Percentiles rank a stretch among this genome's conserved stretches.
phyloP scores from a whole-genome alignment of 495 filamentous ascomycete species.

The Daldinia loculata region DNA sequence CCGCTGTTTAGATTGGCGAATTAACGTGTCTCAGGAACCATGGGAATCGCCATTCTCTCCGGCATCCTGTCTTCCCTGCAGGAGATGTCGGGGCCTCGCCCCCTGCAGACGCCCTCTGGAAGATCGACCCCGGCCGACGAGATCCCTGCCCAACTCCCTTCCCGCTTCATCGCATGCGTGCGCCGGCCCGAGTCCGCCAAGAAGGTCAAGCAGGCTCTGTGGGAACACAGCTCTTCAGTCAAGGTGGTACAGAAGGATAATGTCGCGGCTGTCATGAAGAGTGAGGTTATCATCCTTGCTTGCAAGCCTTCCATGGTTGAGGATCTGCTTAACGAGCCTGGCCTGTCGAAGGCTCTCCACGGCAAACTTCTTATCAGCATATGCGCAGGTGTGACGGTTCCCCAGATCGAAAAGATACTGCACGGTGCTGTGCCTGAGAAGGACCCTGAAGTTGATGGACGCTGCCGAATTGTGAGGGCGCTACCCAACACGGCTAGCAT shows the following conservation, averaged over 20 bases:
- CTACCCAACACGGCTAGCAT: constrained; percentile 81
- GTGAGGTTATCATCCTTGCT: constrained; percentile 73
- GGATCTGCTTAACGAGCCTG: constrained; percentile 68
- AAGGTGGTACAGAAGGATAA: constrained; percentile 64
- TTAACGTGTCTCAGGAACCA: constrained; percentile 64
- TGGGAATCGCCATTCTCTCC: constrained; percentile 85
- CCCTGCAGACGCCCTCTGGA: constrained; percentile 54
- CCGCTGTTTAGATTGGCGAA: constrained; percentile 11
- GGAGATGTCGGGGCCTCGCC: constrained; percentile 50
- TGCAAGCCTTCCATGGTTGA: constrained; percentile 82
- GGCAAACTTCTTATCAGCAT: constrained; percentile 88
- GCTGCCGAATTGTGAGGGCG: constrained; percentile 71
- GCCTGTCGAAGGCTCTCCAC: constrained; percentile 72
- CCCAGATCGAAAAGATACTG: constrained; percentile 69
- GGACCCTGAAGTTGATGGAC: constrained; percentile 49
- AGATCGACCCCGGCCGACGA: constrained; percentile 62
- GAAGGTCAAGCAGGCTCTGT: constrained; percentile 68
- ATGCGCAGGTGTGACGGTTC: constrained; percentile 77
- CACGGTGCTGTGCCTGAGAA: constrained; percentile 52
- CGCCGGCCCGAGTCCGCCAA: constrained; percentile 68
- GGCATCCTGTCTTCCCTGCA: constrained; percentile 76
- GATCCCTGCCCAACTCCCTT: constrained; percentile 66
- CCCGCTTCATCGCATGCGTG: constrained; percentile 80
- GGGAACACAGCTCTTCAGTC: constrained; percentile 55
- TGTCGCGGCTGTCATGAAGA: constrained; percentile 62